Conservation (phyloP, 768 basidiomycete species). For the Russula compacta region DNA sequence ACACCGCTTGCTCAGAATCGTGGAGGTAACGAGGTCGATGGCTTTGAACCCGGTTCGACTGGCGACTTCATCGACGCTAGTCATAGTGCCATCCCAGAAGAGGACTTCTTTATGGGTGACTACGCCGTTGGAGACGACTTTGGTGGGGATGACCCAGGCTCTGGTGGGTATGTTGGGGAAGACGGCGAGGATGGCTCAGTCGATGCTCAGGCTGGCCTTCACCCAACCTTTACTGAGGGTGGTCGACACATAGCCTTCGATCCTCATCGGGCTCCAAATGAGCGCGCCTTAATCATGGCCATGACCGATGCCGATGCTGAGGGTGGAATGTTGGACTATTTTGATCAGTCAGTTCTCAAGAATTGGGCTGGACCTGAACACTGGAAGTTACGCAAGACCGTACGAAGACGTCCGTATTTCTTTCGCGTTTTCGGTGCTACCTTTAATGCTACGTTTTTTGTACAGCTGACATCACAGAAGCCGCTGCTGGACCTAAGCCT, state of each 20-base stretch:
- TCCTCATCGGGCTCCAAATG: conserved; percentile 65
- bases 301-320: conserved; percentile 65
- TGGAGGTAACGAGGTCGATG: conserved; percentile 32
- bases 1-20: conserved; percentile 35
- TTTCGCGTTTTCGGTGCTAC: not conserved
- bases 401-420: conserved; percentile 56
- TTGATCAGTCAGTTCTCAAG: conserved; percentile 77
- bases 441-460: conserved; percentile 14
- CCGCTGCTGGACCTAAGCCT: conserved; percentile 37
- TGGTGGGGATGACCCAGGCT: conserved; percentile 24
- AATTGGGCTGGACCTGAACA: conserved; percentile 99
- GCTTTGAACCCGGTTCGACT: conserved; percentile 31
- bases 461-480: conserved; percentile 42
- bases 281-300: conserved; percentile 77
- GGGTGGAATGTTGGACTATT: conserved; percentile 72
- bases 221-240: conserved; percentile 39
- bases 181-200: conserved; percentile 37
- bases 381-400: conserved; percentile 86
- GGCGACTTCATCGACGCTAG: conserved; percentile 33
- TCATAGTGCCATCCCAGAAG: conserved; percentile 30
- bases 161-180: conserved; percentile 23
- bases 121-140: conserved; percentile 45
- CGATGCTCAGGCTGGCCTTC: conserved; percentile 30
- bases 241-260: conserved; percentile 73
- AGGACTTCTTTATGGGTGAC: conserved; percentile 64